phyloP scores from a whole-genome alignment of 1,284 basidiomycete genomes.

The Macrocystidia cucumis region DNA sequence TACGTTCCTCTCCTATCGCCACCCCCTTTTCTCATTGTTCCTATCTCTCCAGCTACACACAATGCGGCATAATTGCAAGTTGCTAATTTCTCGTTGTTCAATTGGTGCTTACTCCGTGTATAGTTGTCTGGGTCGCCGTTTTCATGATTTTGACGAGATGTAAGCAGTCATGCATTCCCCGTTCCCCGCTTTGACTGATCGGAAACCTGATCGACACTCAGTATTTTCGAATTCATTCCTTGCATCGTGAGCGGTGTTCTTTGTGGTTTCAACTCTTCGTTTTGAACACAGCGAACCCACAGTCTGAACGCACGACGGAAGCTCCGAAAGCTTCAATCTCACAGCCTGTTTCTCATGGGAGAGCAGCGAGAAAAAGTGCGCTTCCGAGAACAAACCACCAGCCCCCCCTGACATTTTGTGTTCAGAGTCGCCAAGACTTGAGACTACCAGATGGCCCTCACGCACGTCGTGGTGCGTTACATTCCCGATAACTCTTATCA shows the following conservation, averaged over 20 bases:
- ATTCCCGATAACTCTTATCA: too few relatives aligned
- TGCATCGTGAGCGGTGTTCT: slow-evolving; percentile 6
- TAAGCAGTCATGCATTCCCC: background rate
- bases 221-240: slow-evolving; percentile 7
- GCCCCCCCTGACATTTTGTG: too few relatives aligned
- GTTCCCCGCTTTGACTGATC: background rate
- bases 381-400: too few relatives aligned
- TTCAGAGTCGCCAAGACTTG: too few relatives aligned
- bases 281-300: too few relatives aligned
- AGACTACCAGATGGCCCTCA: too few relatives aligned
- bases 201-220: background rate
- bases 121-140: slow-evolving; percentile 7
- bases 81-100: background rate
- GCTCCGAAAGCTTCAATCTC: too few relatives aligned
- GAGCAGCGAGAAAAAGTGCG: too few relatives aligned
- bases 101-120: background rate
- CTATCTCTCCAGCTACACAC: slow-evolving; percentile 1
- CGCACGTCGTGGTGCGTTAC: too few relatives aligned
- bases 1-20: background rate
- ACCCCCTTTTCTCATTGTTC: background rate
- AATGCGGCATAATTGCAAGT: slow-evolving; percentile 4
- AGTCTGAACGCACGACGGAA: too few relatives aligned
- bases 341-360: too few relatives aligned
- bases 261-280: too few relatives aligned
- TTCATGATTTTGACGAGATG: slow-evolving; percentile 6